Base-by-base conservation (phyloP, 495 filamentous ascomycete genomes). In the Durotheca rogersii region DNA sequence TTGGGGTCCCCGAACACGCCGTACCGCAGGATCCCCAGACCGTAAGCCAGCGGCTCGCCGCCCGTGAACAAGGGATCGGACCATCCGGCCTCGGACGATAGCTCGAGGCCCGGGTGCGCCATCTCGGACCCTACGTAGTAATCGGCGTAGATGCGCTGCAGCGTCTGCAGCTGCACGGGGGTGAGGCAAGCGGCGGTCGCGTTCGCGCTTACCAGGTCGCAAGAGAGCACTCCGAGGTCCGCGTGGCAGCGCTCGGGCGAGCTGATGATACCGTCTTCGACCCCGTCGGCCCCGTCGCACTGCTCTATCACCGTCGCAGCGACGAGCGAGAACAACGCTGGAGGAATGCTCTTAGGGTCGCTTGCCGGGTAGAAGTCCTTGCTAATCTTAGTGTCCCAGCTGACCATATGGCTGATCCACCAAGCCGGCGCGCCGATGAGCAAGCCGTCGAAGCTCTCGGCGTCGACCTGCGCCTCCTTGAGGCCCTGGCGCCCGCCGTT, bases 221-320 rank as follows among this genome's bases (percentile, higher is more conserved):
- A 85, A 2, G 75, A 72, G 11, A 86, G 44, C 0, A 66, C 63
- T 42, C 74, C 68, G 0, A 79, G 61, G 19, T 72, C 58, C 12
- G 82, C 80, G 20, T 73, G 53, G 64, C 85, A 89, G 9, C 70
- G 61, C 30, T 74, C 66, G 0, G 83, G 78, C 41, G 79, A 70
- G 40, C 77, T 78, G 43, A 88, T 78, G 60, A 87, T 82, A 15
- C 75, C 79, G 49, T 87, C 85, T 4, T 66, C 59, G 0, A 82
- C 70, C 1, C 85, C 84, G 58, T 88, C 85, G 16, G 80, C 63
- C 0, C 32, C 50, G 56, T 89, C 84, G 52, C 85, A 89, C 55
- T 87, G 84, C 11, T 72, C 69, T 10, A 79, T 20, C 4, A 86
- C 35, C 12, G 83, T 77, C 49, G 80, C 76, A 0, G 71, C 65